A percentile compares a stretch with the other conserved stretches of the same genome.
Conservation (phyloP, 495 filamentous ascomycete genomes). For the Xylaria telfairii region DNA sequence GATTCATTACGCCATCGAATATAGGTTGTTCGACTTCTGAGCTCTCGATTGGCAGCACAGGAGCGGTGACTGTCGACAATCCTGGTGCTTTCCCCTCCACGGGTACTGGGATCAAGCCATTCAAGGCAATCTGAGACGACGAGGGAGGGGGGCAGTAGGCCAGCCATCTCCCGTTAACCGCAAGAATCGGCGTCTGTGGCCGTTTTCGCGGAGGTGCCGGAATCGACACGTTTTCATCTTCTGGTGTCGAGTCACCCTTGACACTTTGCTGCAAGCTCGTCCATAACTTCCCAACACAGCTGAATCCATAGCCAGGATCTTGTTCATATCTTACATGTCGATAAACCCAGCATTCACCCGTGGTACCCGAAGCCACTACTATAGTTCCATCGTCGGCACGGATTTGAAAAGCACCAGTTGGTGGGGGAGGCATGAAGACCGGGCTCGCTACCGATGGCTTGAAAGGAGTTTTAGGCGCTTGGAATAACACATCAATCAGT, state of each 20-base stretch:
- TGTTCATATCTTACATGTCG: slow-evolving; percentile 42
- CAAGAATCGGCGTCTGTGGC: slow-evolving; percentile 69
- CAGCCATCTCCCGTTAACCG: slow-evolving; percentile 81
- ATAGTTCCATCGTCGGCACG: slow-evolving; percentile 70
- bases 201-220: slow-evolving; percentile 46
- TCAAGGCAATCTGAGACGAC: slow-evolving; percentile 71
- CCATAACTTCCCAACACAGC: slow-evolving; percentile 82
- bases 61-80: slow-evolving; percentile 71
- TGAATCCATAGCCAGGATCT: slow-evolving; percentile 56
- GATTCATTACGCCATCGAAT: slow-evolving; percentile 80
- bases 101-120: slow-evolving; percentile 59
- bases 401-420: slow-evolving; percentile 73
- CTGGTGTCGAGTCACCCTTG: slow-evolving; percentile 54
- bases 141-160: slow-evolving; percentile 80
- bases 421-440: slow-evolving; percentile 63
- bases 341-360: slow-evolving; percentile 86
- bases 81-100: slow-evolving; percentile 65
- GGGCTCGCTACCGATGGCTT: slow-evolving; percentile 59
- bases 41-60: slow-evolving; percentile 74
- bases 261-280: slow-evolving; percentile 69
- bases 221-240: slow-evolving; percentile 48
- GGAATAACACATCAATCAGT: slow-evolving; percentile 72
- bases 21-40: slow-evolving; percentile 80
- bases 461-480: slow-evolving; percentile 55
- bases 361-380: slow-evolving; percentile 76